Evolutionary conservation across 805 yeast genomes (phyloP), one percentile per base, ranked within the genome.

Genomic region (Kluyveromyces nonfermentans): DNA sequence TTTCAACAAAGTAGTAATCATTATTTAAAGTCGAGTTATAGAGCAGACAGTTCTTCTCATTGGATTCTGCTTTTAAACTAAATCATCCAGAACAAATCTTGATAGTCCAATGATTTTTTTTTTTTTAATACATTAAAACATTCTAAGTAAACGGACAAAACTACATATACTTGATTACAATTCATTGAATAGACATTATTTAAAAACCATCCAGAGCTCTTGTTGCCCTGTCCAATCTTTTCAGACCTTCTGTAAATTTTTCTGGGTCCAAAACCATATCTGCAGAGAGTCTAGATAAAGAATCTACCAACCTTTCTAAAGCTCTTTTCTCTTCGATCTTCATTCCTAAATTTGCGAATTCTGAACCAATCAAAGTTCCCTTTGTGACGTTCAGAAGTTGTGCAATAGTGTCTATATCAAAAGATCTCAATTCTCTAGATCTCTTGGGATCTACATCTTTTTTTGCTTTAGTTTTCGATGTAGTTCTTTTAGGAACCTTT

Each of bases 261-360:
- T 76, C 77, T 22, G 86, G 86, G 60, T 90, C 96, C 44, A 85
- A 60, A 43, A 88, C 83, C 85, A 93, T 87, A 57, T 88, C 96
- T 42, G 89, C 86, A 2, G 95, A 87, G 46, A 93, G 72, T 53
- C 93, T 73, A 33, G 93, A 81, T 38, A 90, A 69, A 1, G 94
- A 80, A 55, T 88, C 95, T 3, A 90, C 84, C 40, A 90, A 78
- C 62, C 86, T 80, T 56, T 90, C 97, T 35, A 90, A 69, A 34
- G 89, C 70, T 53, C 77, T 81, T 51, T 84, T 82, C 56, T 88
- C 96, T 46, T 81, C 82, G 0, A 73, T 65, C 8, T 90, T 88
- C 50, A 88, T 70, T 33, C 82, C 84, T 46, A 89, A 64, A 42
- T 77, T 77, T 35, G 80, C 77, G 57, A 88, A 85, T 52, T 86